Percentiles rank a stretch among this genome's conserved stretches.
Conservation (phyloP, 148 eudicot species). For the Dianthus caryophyllus region DNA sequence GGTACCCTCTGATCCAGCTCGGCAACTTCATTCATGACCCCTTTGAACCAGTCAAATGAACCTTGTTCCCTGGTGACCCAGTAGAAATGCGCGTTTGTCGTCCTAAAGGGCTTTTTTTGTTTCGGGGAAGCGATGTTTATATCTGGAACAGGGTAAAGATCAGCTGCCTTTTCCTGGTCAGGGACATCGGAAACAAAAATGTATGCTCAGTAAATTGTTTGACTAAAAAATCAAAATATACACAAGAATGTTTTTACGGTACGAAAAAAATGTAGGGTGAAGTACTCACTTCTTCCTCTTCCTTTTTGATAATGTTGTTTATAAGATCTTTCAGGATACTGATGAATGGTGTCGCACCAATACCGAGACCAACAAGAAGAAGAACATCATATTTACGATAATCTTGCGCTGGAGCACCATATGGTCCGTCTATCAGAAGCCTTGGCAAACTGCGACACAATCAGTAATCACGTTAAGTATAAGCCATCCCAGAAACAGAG, state of each 20-base stretch:
- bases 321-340: slow-evolving; percentile 91
- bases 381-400: slow-evolving; percentile 86
- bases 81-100: slow-evolving; percentile 90
- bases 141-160: slow-evolving; percentile 42
- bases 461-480: slow-evolving; percentile 16
- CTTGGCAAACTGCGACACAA: slow-evolving; percentile 61
- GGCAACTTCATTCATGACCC: slow-evolving; percentile 94
- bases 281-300: slow-evolving; percentile 68
- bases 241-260: background rate
- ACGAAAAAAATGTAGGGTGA: background rate
- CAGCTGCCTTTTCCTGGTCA: slow-evolving; percentile 32
- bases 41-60: slow-evolving; percentile 98
- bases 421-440: slow-evolving; percentile 90
- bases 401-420: slow-evolving; percentile 98
- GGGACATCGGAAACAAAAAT: slow-evolving; percentile 5
- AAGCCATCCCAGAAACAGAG: background rate
- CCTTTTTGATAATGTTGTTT: slow-evolving; percentile 74
- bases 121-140: slow-evolving; percentile 30
- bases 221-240: background rate
- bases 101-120: slow-evolving; percentile 58
- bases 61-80: slow-evolving; percentile 98
- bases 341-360: slow-evolving; percentile 96
- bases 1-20: slow-evolving; percentile 88
- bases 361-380: slow-evolving; percentile 87
- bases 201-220: slow-evolving; percentile 5